Percentiles rank a stretch among this genome's conserved stretches.
Evolutionary conservation across 345 rosid species (phyloP).

Genomic region (Syzygium aromaticum): DNA sequence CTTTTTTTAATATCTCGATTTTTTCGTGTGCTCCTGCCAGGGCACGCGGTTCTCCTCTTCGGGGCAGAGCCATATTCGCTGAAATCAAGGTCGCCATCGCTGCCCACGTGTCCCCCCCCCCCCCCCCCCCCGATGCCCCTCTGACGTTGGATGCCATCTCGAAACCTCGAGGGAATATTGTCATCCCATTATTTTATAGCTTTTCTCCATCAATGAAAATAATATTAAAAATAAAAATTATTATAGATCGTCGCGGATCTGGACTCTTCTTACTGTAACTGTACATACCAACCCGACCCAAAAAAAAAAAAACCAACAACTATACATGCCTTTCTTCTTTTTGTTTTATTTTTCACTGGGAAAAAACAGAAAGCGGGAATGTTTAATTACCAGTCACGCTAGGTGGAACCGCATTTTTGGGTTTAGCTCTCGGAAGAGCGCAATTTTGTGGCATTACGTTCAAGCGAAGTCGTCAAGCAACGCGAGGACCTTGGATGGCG

Average conservation of each 20-base stretch:
- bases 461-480: not conserved
- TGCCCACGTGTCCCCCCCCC: not conserved
- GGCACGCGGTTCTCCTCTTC: not conserved
- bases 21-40: not conserved
- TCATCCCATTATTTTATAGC: not conserved
- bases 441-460: not conserved
- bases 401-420: not conserved
- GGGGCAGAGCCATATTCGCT: not conserved
- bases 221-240: no score
- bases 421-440: not conserved
- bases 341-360: rapidly evolving
- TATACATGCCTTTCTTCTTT: not conserved
- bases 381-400: not conserved
- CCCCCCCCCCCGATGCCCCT: not conserved
- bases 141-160: not conserved
- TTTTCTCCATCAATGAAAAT: not conserved
- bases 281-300: no score
- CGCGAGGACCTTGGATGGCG: not conserved
- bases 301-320: no score
- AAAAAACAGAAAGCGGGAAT: rapidly evolving
- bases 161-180: not conserved
- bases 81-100: not conserved
- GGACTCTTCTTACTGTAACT: not conserved
- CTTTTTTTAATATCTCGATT: no score
- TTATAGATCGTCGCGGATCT: not conserved